Base-by-base conservation (phyloP, 805 yeast genomes). In the Yarrowia keelungensis region DNA sequence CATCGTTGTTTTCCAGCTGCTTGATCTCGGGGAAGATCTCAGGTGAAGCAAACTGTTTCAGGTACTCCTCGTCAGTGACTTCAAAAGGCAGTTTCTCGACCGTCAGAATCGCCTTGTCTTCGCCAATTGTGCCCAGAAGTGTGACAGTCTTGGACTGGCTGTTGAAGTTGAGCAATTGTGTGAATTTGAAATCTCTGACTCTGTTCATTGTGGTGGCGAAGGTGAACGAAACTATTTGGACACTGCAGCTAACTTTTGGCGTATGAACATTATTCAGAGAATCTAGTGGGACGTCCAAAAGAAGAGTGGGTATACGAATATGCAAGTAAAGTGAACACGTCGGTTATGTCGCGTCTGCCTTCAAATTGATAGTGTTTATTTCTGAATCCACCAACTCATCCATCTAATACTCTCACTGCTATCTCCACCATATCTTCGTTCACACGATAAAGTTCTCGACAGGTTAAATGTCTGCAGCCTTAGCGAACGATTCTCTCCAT, bases 1-100 rank as follows among this genome's bases (percentile, higher is more conserved):
- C 87, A 73, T 92, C 98, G 76, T 94, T 95, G 15, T 80, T 76
- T n/a, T 90, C 88, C 19, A 88, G 81, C 35, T 80, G 73, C 36
- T 76, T 69, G 32, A 81, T 69, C 38, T 74, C 72, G 3, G 67
- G 73, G 39, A 67, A 73, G 69, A 59, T 35, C 12, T 59, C 42
- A 1, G 50, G 12, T 9, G 65, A 59, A 10, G 47, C 65, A 59
- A 59, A 59, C 51, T 59, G 65, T 9, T 35, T 59, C 3, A 59
- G 43, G 42, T 59, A 59, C 35, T 26, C 65, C 26, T 59, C 65
- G 26, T 59, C 65, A 14, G 49, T 45, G 43, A 65, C 51, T 14
- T 50, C 51, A 16, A 65, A 65, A 0, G 68, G 53, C 16, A 61
- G 67, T 76, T 90, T 91, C 73, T 92, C 97, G 2, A 91, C 76